phyloP scores from a whole-genome alignment of 164 flowering plant genomes.

The Nymphaea thermarum region DNA sequence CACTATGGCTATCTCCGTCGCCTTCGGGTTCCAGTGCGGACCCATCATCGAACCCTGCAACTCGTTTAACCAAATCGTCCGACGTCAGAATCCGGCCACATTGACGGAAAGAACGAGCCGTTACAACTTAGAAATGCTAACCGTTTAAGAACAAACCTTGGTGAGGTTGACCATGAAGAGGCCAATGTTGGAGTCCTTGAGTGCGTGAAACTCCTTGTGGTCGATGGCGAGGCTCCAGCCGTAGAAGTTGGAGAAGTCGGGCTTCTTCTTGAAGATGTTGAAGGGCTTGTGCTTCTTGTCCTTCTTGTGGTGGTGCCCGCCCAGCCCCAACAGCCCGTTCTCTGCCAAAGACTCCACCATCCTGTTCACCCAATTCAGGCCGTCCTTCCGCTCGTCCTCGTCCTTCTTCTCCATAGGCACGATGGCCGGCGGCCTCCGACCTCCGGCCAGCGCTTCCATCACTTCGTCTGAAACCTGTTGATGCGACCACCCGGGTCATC shows the following conservation, averaged over 20 bases:
- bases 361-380: constrained; percentile 19
- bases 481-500: no score
- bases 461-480: constrained; percentile 45
- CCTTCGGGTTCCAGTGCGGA: constrained; percentile 93
- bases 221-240: constrained; percentile 68
- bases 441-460: constrained; percentile 29
- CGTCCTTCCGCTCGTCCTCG: background rate
- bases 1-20: constrained; percentile 56
- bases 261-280: constrained; percentile 36
- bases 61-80: background rate
- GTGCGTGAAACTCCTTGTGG: constrained; percentile 16
- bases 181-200: constrained; percentile 42
- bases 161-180: constrained; percentile 71
- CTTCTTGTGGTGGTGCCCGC: constrained; percentile 4
- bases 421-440: constrained; percentile 32
- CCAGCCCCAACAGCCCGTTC: background rate
- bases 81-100: background rate
- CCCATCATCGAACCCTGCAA: constrained; percentile 85
- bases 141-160: constrained; percentile 24
- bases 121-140: background rate
- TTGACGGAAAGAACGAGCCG: background rate
- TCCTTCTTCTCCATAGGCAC: constrained; percentile 26
- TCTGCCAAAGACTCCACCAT: constrained; percentile 25
- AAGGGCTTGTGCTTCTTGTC: constrained; percentile 24
- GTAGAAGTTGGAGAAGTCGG: constrained; percentile 54